Conservation (phyloP, 2,329 filamentous ascomycete genomes). For the Colletotrichum aenigma region DNA sequence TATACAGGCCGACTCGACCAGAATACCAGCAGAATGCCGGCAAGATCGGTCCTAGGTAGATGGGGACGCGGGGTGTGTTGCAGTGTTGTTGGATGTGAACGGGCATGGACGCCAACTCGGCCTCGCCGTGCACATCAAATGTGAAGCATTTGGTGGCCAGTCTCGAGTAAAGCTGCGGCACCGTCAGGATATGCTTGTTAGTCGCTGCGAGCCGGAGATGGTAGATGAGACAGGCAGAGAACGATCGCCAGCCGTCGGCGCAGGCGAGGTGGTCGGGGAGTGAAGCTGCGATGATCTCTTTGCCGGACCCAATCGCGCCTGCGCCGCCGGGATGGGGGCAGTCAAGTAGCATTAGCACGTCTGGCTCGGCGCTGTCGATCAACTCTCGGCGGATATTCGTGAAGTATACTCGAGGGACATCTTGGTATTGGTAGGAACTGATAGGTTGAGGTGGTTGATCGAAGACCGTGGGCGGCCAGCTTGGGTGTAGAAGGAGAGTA, state of each 20-base stretch:
- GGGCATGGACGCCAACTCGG: neutral
- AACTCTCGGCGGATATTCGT: neutral
- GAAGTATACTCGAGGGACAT: neutral
- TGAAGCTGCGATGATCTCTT: neutral
- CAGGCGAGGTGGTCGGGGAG: neutral
- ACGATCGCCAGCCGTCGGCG: neutral
- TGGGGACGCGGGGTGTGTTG: neutral
- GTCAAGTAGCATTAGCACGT: neutral
- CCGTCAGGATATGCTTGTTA: neutral
- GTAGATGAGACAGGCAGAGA: neutral
- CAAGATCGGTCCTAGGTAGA: neutral
- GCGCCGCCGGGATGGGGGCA: rapidly evolving
- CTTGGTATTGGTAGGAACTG: neutral
- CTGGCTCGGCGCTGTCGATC: neutral
- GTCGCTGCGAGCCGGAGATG: neutral
- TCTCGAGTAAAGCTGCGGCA: neutral
- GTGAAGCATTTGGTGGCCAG: neutral
- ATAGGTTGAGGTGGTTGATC: neutral
- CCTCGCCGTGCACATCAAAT: neutral
- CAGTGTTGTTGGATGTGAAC: neutral
- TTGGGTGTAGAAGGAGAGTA: neutral
- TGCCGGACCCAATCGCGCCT: neutral
- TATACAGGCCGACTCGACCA: neutral
- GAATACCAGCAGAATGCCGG: neutral
- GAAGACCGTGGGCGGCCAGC: neutral